Evolutionary conservation across 345 rosid species (phyloP), one percentile per base, ranked within the genome.

Genomic region (Leavenworthia alabamica): DNA sequence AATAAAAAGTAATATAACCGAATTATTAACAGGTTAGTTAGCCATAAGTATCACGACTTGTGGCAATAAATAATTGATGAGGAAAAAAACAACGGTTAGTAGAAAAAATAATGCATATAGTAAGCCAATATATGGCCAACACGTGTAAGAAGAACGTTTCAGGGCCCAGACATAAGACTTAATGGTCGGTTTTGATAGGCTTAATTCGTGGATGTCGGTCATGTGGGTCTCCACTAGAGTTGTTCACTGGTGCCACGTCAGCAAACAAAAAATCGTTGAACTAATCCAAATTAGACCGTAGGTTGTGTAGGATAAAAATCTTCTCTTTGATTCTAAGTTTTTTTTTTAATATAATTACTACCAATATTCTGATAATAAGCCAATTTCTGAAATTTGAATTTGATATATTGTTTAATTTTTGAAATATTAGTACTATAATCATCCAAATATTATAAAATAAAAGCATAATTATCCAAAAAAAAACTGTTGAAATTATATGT

Each of bases 151-250:
- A 8, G 12, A 22, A 2, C 7, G 36, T 48, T 13, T 3, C 19
- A 0, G 59, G 68, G 1, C 41, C 62, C 62, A 22, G 11, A 11
- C 2, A 11, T 55, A n/a, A 27, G 26, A 27, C 56, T 43, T 6
- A 33, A 20, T 37, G 37, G 44, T 54, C 56, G 62, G 28, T 37
- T 9, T 17, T 62, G 64, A 63, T 62, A 0, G 67, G 73, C 50
- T 70, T 23, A 65, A 0, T 2, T 15, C 16, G 4, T 17, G 17
- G 64, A 56, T 46, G 70, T 71, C 70, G 70, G 75, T 62, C 63
- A 62, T 8, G 32, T 48, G 44, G 57, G 64, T 4, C 46, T 37
- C 28, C 66, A 49, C 2, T 16, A 6, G 9, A 49, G 3, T 28
- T 8, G 2, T 42, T 40, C 9, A 40, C 43, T 39, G 1, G 8